phyloP scores from a whole-genome alignment of 768 basidiomycete genomes.

The Mycena vitilis region DNA sequence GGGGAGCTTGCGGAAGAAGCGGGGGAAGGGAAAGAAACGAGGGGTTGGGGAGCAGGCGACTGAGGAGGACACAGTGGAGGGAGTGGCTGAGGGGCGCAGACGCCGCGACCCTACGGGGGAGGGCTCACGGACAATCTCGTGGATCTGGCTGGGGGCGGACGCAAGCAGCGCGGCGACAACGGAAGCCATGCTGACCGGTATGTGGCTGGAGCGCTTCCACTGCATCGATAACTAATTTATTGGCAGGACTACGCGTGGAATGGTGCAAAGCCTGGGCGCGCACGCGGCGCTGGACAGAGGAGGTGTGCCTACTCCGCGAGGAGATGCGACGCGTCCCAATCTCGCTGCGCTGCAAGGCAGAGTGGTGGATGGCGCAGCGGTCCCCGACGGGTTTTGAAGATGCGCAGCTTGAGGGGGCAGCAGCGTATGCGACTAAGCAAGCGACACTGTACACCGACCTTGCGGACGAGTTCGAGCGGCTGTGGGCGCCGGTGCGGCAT shows the following conservation, averaged over 20 bases:
- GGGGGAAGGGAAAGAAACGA: too few species aligned
- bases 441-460: neutral
- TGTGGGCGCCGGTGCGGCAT: neutral
- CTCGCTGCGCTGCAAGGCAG: neutral
- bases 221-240: too few species aligned
- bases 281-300: neutral
- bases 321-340: neutral
- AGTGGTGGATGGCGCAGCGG: neutral
- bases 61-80: too few species aligned
- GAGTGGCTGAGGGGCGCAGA: too few species aligned
- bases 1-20: too few species aligned
- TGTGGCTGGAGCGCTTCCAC: too few species aligned
- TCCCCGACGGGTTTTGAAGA: neutral
- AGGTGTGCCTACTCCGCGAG: neutral
- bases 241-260: neutral
- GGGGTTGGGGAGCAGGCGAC: too few species aligned
- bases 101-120: too few species aligned
- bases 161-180: too few species aligned
- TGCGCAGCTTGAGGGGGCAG: neutral
- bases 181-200: too few species aligned
- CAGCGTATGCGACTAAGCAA: neutral
- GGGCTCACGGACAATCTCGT: too few species aligned
- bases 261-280: neutral
- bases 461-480: neutral
- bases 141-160: too few species aligned